Base-by-base conservation (phyloP, 208 protist species). In the Acanthamoeba rhysodes region DNA sequence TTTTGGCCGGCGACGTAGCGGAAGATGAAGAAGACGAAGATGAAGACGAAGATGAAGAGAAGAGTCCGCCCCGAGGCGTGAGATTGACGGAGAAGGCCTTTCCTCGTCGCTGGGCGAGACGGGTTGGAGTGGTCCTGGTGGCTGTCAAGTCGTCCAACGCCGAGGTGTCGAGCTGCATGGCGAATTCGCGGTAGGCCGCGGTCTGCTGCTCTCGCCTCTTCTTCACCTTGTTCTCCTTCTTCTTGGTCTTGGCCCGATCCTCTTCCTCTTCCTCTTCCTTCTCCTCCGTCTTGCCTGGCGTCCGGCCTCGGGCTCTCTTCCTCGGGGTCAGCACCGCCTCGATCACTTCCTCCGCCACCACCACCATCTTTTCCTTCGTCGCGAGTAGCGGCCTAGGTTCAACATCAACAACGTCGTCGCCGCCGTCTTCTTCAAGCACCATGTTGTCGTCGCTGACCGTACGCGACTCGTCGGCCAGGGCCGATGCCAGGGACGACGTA, bases 21-120 rank as follows among this genome's bases (percentile, higher is more conserved):
- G 72, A 80, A 48, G 72, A 2, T 6, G 72, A 80, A 29, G 62
- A 68, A 29, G 62, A 14, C 2, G 62, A 68, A 29, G 62, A 22
- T 1, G 62, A 22, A n/a, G 62, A 27, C 24, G 59, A 66, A 27
- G 59, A 68, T 6, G 62, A 68, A 32, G 24, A 68, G 72, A 80
- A 80, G 4, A 70, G n/a, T 22, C 72, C 72, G 16, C 72, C 72
- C 16, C 72, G 72, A 2, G 72, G 72, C 24, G 72, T 80, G 32
- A 80, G 72, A 20, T 29, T 80, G 72, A 80, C 72, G 9, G 72
- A 80, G 12, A 80, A 80, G 34, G 72, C 72, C 10, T 80, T 80
- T 0, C 37, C 1, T 14, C 72, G 72, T 12, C 72, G 72, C 9
- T 12, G 29, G 14, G 72, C 32, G 8, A 48, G 29, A 16, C 34